phyloP scores from a whole-genome alignment of 2,329 filamentous ascomycete species.

The Pseudogymnoascus sp. region DNA sequence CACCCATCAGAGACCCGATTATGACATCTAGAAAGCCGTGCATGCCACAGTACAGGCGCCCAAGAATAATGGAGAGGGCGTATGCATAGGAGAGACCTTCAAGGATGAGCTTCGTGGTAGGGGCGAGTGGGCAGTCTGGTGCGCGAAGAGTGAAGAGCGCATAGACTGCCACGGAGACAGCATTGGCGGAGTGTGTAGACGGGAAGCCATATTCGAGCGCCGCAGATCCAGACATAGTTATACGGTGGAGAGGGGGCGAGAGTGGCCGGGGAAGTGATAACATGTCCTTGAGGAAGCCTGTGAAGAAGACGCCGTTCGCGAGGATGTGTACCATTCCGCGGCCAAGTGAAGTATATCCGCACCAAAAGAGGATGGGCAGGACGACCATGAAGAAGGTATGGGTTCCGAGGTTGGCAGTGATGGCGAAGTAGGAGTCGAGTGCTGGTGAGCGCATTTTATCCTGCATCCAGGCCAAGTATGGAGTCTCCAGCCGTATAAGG shows the following conservation, averaged over 20 bases:
- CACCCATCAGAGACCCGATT: conserved; percentile 71
- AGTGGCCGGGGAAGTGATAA: conserved; percentile 85
- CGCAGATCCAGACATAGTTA: conserved; percentile 94
- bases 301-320: conserved; percentile 74
- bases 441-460: conserved; percentile 69
- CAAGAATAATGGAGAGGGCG: conserved; percentile 79
- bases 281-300: conserved; percentile 90
- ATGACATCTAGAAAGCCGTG: conserved; percentile 92
- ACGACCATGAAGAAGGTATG: conserved; percentile 99
- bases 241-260: conserved; percentile 84
- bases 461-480: conserved; percentile 84
- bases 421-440: conserved; percentile 93
- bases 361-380: conserved; percentile 94
- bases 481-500: conserved; percentile 88
- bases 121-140: conserved; percentile 54
- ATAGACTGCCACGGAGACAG: conserved; percentile 87
- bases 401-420: conserved; percentile 91
- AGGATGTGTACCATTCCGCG: conserved; percentile 64
- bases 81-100: conserved; percentile 75
- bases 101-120: conserved; percentile 52
- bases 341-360: conserved; percentile 75
- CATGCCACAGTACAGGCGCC: conserved; percentile 95
- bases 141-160: conserved; percentile 63
- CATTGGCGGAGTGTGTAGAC: conserved; percentile 94
- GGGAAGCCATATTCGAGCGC: conserved; percentile 96